Conservation (phyloP, 805 yeast species). For the Hemisphaericaspora nanyangensis region DNA sequence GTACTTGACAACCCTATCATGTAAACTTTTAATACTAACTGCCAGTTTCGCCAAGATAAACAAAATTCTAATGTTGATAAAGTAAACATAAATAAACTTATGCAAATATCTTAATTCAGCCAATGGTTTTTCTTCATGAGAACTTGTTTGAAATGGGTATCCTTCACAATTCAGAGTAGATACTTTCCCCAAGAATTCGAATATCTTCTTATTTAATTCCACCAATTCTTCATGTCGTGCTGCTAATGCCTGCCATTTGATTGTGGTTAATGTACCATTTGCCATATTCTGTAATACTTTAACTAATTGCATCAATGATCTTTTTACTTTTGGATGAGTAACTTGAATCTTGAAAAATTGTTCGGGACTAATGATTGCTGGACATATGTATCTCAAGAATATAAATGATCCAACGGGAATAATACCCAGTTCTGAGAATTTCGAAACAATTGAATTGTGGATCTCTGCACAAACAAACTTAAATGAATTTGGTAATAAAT, state of each 20-base stretch:
- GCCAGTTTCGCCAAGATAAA: constrained; percentile 20
- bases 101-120: constrained; percentile 39
- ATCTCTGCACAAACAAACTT: constrained; percentile 68
- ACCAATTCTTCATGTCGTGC: constrained; percentile 37
- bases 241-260: constrained; percentile 56
- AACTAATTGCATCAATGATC: constrained; percentile 75
- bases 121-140: constrained; percentile 21
- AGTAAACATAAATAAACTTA: constrained; percentile 35
- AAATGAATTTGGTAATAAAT: constrained; percentile 65
- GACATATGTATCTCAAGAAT: constrained; percentile 81
- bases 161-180: constrained; percentile 16
- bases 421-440: constrained; percentile 56
- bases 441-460: constrained; percentile 49
- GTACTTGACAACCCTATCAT: constrained; percentile 23
- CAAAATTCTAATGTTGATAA: constrained; percentile 24
- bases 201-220: constrained; percentile 23
- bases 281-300: constrained; percentile 84
- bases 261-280: constrained; percentile 64
- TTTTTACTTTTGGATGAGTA: constrained; percentile 39
- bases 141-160: constrained; percentile 22
- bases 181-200: constrained; percentile 23
- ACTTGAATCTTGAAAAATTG: constrained; percentile 36
- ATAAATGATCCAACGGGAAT: constrained; percentile 83
- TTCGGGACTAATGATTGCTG: constrained; percentile 89
- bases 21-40: constrained; percentile 12